Evolutionary conservation across 164 flowering plant genomes (phyloP).

Genomic region (Platanus orientalis): DNA sequence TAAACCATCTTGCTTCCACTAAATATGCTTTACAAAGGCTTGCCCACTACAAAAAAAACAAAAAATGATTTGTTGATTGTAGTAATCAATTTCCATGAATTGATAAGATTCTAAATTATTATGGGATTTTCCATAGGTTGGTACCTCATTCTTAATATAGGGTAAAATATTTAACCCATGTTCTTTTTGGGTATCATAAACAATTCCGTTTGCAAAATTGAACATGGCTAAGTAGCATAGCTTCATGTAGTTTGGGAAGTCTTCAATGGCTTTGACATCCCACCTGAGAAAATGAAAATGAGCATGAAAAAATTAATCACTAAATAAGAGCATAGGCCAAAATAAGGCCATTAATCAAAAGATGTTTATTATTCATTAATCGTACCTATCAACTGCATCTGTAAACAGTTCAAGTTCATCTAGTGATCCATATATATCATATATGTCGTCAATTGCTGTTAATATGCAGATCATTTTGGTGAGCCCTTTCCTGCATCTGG

Average conservation of each 20-base stretch:
- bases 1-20: constrained; percentile 26
- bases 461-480: constrained; percentile 18
- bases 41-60: constrained; percentile 21
- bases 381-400: constrained; percentile 20
- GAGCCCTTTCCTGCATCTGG: constrained; percentile 15
- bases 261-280: constrained; percentile 21
- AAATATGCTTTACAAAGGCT: constrained; percentile 20
- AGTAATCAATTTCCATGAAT: too few relatives aligned
- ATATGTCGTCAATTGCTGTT: constrained; percentile 25
- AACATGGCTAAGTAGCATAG: constrained; percentile 20
- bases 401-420: constrained; percentile 31
- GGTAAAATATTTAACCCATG: constrained; percentile 14
- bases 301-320: not conserved
- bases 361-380: not conserved
- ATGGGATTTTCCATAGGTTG: too few relatives aligned
- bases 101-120: too few relatives aligned
- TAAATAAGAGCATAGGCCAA: not conserved
- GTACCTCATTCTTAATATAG: constrained; percentile 26
- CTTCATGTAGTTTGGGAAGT: constrained; percentile 31
- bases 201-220: constrained; percentile 18
- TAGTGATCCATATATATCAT: constrained; percentile 28
- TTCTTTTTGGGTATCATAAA: constrained; percentile 1
- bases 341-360: not conserved
- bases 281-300: constrained; percentile 19
- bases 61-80: too few relatives aligned